Evolutionary conservation across 2,329 filamentous ascomycete genomes (phyloP).

Genomic region (Trichoderma cornu-damae): DNA sequence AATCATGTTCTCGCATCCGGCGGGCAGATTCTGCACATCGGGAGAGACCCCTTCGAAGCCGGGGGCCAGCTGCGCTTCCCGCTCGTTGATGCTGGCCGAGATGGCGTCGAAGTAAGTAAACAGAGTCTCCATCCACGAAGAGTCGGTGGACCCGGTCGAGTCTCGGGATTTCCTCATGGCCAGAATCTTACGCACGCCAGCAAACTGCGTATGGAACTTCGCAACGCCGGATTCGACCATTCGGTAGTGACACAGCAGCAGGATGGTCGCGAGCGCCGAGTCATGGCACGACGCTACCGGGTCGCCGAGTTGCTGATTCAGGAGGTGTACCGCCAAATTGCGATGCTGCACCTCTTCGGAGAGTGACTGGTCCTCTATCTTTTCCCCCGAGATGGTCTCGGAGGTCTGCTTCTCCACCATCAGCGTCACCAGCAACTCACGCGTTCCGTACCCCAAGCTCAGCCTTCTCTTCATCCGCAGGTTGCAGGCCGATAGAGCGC

Average conservation of each 20-base stretch:
- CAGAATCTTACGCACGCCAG: conserved; percentile 85
- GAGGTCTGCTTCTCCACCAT: conserved; percentile 43
- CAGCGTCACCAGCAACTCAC: conserved; percentile 45
- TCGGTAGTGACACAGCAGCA: conserved; percentile 85
- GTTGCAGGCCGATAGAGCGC: conserved; percentile 83
- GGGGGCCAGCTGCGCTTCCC: conserved; percentile 73
- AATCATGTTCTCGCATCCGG: conserved; percentile 75
- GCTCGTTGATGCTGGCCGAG: conserved; percentile 84
- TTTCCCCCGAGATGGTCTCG: conserved; percentile 43
- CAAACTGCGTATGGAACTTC: conserved; percentile 89
- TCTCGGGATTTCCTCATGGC: conserved; percentile 57
- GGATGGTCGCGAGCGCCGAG: conserved; percentile 78
- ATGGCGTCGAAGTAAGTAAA: conserved; percentile 96
- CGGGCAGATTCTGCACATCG: conserved; percentile 46
- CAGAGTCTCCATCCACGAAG: conserved; percentile 85
- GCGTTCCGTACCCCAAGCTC: conserved; percentile 53
- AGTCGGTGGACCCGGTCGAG: conserved; percentile 54
- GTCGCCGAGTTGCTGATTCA: conserved; percentile 81
- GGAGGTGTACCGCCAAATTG: conserved; percentile 68
- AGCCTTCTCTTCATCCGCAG: conserved; percentile 75
- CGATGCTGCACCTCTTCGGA: conserved; percentile 82
- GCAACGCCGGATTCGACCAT: conserved; percentile 91
- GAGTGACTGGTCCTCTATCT: conserved; percentile 58
- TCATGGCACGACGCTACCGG: conserved; percentile 71
- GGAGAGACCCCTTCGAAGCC: conserved; percentile 55